Evolutionary conservation across 257 asterid genomes (phyloP), one percentile per base, ranked within the genome.

Genomic region (Striga asiatica): DNA sequence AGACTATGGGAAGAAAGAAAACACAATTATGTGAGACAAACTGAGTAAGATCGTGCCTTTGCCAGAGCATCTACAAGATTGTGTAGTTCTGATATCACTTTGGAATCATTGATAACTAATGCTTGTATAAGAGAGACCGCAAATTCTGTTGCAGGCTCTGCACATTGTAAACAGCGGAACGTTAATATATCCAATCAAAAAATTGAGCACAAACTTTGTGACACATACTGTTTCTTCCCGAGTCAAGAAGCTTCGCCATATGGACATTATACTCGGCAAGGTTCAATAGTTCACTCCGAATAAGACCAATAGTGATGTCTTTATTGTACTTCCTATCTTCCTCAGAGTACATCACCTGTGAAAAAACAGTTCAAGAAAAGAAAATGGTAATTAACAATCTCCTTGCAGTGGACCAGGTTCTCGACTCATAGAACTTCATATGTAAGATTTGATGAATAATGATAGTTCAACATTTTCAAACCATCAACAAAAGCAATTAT

Each of bases 111-210:
- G 51, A 58, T 23, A 35, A 88, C 81, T 73, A 92, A 50, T 5
- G 81, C 60, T 74, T 88, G 88, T 58, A 92, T 76, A 20, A 92
- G 95, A 61, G 94, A 67, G 56, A 85, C 75, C 45, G 95, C 88
- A 69, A 92, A 92, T 13, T 84, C 95, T 11, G 95, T 92, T 31
- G 97, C 99, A 64, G 83, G 68, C 70, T 88, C 99, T 92, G 95
- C 83, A 80, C 19, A 69, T 42, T 22, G 38, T 25, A 67, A n/a
- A 61, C 28, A 38, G 51, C 47, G 39, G 53, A 71, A 51, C 41
- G 31, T 57, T 48, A 57, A 41, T 58, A 38, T 17, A 50, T 49
- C 31, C 3, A 21, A 20, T 66, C 35, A 63, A 50, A 46, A 56
- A 50, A 16, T 17, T 6, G 41, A 64, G 72, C 14, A 18, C 62